Percentiles rank a stretch among this genome's conserved stretches.
These are phyloP conservation scores for Gossypium rotundifolium DNA, from an alignment of 345 rosid species.

Conservation along the genomic window DNA sequence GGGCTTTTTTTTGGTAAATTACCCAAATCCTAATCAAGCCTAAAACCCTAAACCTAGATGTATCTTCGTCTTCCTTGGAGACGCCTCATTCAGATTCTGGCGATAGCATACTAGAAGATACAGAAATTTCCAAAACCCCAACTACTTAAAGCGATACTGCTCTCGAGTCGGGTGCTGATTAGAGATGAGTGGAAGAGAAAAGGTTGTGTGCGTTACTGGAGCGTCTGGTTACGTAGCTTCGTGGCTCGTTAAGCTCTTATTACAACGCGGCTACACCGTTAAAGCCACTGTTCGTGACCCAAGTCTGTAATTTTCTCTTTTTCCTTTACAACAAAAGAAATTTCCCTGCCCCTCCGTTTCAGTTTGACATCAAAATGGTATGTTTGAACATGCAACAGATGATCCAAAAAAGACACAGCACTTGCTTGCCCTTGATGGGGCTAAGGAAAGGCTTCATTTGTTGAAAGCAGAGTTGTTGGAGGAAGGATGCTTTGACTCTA, in stretches of 20 bases:
- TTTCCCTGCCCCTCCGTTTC: not conserved
- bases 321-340: not conserved
- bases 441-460: conserved; percentile 31
- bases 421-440: conserved; percentile 31
- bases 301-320: conserved; percentile 9
- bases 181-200: conserved; percentile 1
- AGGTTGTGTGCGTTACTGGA: conserved; percentile 33
- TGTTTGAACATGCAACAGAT: conserved; percentile 13
- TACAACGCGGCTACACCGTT: conserved; percentile 28
- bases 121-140: not conserved
- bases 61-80: too few relatives aligned
- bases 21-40: too few relatives aligned
- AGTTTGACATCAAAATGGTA: not conserved
- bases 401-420: conserved; percentile 27
- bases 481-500: conserved; percentile 30
- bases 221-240: conserved; percentile 34
- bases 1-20: too few relatives aligned
- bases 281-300: conserved; percentile 31
- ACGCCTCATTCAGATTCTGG: not conserved
- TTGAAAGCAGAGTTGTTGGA: conserved; percentile 25
- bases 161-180: not conserved
- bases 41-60: too few relatives aligned
- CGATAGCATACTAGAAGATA: not conserved
- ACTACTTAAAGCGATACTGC: not conserved
- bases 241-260: conserved; percentile 34